phyloP scores from a whole-genome alignment of 108 stramenopile species.

The Cyclostephanos invisitatus region DNA sequence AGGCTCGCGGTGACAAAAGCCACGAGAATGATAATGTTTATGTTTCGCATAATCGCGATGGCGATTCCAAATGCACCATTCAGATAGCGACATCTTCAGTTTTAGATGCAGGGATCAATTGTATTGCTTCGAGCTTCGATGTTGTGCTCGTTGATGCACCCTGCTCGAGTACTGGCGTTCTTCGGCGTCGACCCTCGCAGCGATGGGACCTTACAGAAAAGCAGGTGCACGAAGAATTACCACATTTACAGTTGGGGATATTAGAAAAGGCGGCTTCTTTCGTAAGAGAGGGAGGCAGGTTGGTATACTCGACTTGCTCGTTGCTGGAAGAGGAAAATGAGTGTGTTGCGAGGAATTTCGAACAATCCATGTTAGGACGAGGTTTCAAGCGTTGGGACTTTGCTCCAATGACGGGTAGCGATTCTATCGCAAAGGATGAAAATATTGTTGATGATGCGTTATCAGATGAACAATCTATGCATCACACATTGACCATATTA shows the following conservation, averaged over 20 bases:
- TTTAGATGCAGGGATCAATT: background rate
- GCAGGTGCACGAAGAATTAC: slow-evolving; percentile 25
- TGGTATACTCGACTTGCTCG: slow-evolving; percentile 61
- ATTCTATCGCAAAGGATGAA: background rate
- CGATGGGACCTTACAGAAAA: slow-evolving; percentile 45
- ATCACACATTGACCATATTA: slow-evolving; percentile 26
- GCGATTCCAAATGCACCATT: slow-evolving; percentile 13
- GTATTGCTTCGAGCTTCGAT: slow-evolving; percentile 22
- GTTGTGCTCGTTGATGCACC: slow-evolving; percentile 58
- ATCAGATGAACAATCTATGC: background rate
- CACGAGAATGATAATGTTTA: background rate
- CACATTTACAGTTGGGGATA: slow-evolving; percentile 42
- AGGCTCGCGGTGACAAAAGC: background rate
- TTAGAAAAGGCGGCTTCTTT: slow-evolving; percentile 41
- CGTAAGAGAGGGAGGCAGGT: slow-evolving; percentile 35
- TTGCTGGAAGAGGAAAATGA: slow-evolving; percentile 51
- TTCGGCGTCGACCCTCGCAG: slow-evolving; percentile 52
- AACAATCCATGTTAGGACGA: slow-evolving; percentile 14
- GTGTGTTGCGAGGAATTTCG: slow-evolving; percentile 38
- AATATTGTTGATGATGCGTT: background rate
- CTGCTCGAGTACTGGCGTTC: slow-evolving; percentile 52
- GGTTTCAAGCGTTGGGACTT: slow-evolving; percentile 39
- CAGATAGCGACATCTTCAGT: slow-evolving; percentile 26
- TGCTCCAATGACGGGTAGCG: background rate
- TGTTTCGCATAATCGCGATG: background rate